Conservation (phyloP, 2,329 filamentous ascomycete genomes). For the Phialophora chinensis region DNA sequence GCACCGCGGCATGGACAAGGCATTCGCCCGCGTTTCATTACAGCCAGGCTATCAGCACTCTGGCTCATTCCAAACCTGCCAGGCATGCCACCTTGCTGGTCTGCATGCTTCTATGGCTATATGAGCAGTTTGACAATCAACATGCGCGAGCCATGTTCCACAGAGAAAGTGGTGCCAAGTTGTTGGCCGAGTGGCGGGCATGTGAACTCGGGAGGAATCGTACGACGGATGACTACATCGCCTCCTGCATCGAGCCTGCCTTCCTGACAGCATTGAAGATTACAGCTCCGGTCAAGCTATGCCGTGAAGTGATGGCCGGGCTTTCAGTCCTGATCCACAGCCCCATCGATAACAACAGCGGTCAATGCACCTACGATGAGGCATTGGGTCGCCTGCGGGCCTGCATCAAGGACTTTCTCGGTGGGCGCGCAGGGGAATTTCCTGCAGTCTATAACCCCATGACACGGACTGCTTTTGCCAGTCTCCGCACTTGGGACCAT, state of each 20-base stretch:
- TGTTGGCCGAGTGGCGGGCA: background rate
- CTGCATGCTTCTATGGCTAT: background rate
- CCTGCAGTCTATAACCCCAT: background rate
- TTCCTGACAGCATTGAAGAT: background rate
- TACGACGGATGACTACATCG: conserved; percentile 2
- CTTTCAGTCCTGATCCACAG: background rate
- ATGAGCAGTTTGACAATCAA: conserved; percentile 2
- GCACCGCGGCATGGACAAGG: background rate
- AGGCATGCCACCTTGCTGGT: conserved; percentile 1
- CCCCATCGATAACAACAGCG: background rate
- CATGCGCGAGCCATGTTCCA: background rate
- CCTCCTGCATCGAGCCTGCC: background rate
- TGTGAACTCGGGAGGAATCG: background rate
- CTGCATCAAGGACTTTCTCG: background rate
- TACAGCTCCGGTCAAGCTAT: conserved; percentile 3
- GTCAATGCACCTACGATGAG: background rate
- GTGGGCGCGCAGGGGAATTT: background rate
- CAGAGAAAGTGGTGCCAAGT: background rate
- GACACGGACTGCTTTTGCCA: background rate
- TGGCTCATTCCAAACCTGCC: background rate
- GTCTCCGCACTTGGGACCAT: background rate
- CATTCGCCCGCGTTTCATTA: background rate
- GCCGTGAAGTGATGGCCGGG: background rate
- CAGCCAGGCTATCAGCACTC: background rate
- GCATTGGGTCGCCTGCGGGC: background rate